phyloP scores from a whole-genome alignment of 1,284 basidiomycete genomes.

The Cutaneotrichosporon arboriforme region DNA sequence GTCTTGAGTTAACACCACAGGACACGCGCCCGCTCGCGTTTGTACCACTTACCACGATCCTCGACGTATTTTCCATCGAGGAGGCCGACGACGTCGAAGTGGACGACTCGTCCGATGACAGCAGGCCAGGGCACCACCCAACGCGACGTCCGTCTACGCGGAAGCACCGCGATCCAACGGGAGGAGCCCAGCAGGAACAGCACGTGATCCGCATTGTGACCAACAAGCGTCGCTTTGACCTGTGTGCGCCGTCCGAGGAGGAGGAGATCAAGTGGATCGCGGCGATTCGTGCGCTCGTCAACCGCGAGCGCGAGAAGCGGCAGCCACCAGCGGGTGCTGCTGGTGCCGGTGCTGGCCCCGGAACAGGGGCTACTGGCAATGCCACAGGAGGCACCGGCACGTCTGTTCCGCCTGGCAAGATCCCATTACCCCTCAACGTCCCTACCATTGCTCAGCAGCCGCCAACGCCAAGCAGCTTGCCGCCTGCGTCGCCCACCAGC shows the following conservation, averaged over 20 bases:
- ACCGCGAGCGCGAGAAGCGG: conserved; percentile 32
- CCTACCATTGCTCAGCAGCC: conserved; percentile 36
- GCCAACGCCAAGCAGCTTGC: conserved; percentile 25
- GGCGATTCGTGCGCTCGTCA: conserved; percentile 80
- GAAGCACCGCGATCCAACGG: background rate
- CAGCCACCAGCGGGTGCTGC: background rate
- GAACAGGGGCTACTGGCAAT: background rate
- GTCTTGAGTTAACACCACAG: conserved; percentile 48
- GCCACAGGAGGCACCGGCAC: background rate
- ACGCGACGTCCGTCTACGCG: background rate
- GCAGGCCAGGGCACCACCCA: background rate
- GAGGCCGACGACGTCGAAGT: conserved; percentile 19
- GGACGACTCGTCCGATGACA: conserved; percentile 6
- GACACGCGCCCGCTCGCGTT: conserved; percentile 80
- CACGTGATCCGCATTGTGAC: conserved; percentile 94
- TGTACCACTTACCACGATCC: conserved; percentile 75
- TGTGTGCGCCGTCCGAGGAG: conserved; percentile 93
- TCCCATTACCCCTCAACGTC: conserved; percentile 7
- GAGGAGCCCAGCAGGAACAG: conserved; percentile 24
- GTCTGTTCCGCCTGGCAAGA: background rate
- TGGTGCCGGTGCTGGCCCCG: background rate
- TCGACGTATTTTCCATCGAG: conserved; percentile 76
- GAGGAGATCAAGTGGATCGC: conserved; percentile 99
- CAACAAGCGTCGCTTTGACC: conserved; percentile 77
- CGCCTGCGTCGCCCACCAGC: background rate